Evolutionary conservation across 2,329 filamentous ascomycete genomes (phyloP), one percentile per base, ranked within the genome.

Genomic region (Alternaria dauci): DNA sequence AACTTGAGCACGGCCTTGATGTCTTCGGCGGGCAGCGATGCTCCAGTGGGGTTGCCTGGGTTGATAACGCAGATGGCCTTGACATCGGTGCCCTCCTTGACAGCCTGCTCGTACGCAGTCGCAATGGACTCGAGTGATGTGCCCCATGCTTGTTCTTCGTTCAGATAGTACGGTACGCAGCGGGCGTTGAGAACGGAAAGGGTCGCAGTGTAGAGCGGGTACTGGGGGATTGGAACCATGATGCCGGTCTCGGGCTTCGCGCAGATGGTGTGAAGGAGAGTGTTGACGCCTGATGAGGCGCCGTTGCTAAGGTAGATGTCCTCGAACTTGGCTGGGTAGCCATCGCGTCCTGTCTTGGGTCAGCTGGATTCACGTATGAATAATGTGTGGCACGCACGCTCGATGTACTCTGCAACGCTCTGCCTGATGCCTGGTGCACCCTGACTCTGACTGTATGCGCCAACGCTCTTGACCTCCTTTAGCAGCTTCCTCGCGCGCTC

Each of bases 1-100:
- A 97, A 91, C 66, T 95, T 88, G 69, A 98, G 86, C n/a, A 98
- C 92, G 52, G 86, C 85, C 73, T 90, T 88, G 79, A 99, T 89
- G 74, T 97, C 93, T 20, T 88, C 85, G 67, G 91, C 86, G 36
- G 89, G 84, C 18, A 99, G 87, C 54, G 90, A 95, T 52, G 93
- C 93, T 68, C 95, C 95, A 2, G 95, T 99, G 4, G 95, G 95
- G 83, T 99, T 99, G 61, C 95, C 95, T 0, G 95, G 95, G 86
- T 99, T 99, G 84, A 99, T 99, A 72, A 99, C 90, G 68, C 95
- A 94, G 70, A 99, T 93, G 70, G 92, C 92, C 72, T 94, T 92
- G 55, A 97, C 92, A 71, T 98, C 93, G 62, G 89, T 89, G 63
- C 93, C 94, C 53, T 92, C 87, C 54, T 84, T 82, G 76, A 89